Conservation (phyloP, 2,329 filamentous ascomycete species). For the Trichoderma sp. region DNA sequence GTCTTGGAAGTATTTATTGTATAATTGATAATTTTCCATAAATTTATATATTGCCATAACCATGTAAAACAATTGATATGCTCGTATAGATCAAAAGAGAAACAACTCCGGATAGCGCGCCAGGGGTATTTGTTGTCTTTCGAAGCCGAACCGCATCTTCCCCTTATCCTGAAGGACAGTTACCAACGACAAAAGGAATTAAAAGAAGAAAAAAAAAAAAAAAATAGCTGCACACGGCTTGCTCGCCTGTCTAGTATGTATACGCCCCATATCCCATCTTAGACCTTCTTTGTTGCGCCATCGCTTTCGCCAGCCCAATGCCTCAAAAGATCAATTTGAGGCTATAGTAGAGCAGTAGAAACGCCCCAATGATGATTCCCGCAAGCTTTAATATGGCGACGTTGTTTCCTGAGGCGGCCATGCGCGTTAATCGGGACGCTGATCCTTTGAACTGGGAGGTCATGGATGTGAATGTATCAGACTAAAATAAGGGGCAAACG, state of each 20-base stretch:
- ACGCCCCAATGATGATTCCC: slow-evolving; percentile 72
- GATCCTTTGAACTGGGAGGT: slow-evolving; percentile 80
- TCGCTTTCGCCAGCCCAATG: neutral
- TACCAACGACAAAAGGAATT: neutral
- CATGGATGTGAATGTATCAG: slow-evolving; percentile 90
- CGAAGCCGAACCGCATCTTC: slow-evolving; percentile 15
- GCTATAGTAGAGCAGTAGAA: slow-evolving; percentile 76
- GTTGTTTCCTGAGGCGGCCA: slow-evolving; percentile 89
- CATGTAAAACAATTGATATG: neutral
- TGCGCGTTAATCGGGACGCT: slow-evolving; percentile 77
- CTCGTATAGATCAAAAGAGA: neutral
- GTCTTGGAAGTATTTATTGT: slow-evolving; percentile 10
- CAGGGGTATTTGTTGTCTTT: slow-evolving; percentile 28
- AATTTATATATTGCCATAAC: neutral
- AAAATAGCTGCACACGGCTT: neutral
- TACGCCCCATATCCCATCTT: neutral
- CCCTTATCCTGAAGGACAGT: slow-evolving; percentile 19
- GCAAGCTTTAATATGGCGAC: slow-evolving; percentile 88
- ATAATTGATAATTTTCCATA: slow-evolving; percentile 9
- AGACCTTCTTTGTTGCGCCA: neutral
- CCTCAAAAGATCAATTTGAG: slow-evolving; percentile 62
- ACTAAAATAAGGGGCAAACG: slow-evolving; percentile 49
- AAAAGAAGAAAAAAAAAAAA: neutral
- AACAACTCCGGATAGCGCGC: slow-evolving; percentile 21
- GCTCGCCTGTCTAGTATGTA: neutral